Base-by-base conservation (phyloP, 352 stramenopile species). In the Globisporangium sylvaticum region DNA sequence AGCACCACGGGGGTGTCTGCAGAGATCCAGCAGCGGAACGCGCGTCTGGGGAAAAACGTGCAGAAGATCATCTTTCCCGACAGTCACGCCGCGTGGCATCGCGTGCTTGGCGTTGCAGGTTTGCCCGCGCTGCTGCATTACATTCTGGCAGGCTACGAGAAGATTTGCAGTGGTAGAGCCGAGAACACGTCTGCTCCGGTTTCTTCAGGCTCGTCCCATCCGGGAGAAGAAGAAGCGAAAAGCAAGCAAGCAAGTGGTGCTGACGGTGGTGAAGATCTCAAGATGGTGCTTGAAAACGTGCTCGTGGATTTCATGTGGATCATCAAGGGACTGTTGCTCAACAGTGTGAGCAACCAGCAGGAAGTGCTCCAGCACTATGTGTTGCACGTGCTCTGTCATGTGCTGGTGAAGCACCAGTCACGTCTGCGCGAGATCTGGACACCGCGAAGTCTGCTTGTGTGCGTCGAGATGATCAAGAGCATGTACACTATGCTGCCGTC, bases 11-110 rank as follows among this genome's bases (percentile, higher is more conserved):
- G 77, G 0, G 60, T 74, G 1, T 92, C 81, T 10, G 79, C 84
- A 15, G 87, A 92, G 65, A 91, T 94, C 22, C 83, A 91, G 58
- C 84, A 94, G 48, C 83, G 84, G 4, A 89, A 89, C 48, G 84
- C 83, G 9, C 71, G 80, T 1, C 64, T 92, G 7, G 80, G 81
- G 0, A 91, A 88, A 46, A 79, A 65, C 27, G 87, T 91, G 0
- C 53, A 68, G 12, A 90, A 90, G 64, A 65, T 77, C 25, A 60
- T 78, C 1, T 75, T 75, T 7, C 66, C 75, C 0, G 77, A 92
- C 18, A 77, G 65, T 18, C 77, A 77, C 22, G 66, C 78, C 14
- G 73, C 67, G 5, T 94, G 87, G 87, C 78, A 78, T 68, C 73
- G 79, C 18, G 68, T 77, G 0, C 37, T 92, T n/a, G 84, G 87